Percentiles rank a stretch among this genome's conserved stretches.
These are phyloP conservation scores for Metschnikowia peoriensis DNA, from an alignment of 805 yeast species.

Conservation along the genomic window DNA sequence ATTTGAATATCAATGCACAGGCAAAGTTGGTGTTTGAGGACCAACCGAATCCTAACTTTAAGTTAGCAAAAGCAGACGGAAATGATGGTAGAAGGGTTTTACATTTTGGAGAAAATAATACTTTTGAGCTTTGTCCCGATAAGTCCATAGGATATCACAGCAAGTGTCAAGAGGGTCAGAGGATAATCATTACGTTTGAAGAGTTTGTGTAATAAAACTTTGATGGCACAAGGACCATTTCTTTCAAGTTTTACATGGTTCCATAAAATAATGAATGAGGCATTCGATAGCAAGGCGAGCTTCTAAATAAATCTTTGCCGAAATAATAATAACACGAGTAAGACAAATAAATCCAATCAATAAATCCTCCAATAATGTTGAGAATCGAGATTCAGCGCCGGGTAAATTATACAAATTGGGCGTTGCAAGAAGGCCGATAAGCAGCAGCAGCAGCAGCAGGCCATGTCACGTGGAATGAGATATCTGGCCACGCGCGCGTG, in stretches of 20 bases:
- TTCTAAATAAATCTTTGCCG: too few species aligned
- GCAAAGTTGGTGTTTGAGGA: background rate
- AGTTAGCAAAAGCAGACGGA: background rate
- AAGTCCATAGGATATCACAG: background rate
- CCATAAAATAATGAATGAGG: too few species aligned
- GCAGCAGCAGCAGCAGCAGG: conserved; percentile 3
- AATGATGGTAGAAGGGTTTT: background rate
- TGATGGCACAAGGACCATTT: too few species aligned
- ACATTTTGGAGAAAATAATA: background rate
- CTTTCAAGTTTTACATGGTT: too few species aligned
- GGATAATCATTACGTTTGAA: background rate
- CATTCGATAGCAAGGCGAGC: too few species aligned
- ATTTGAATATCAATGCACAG: background rate
- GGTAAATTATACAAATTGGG: background rate
- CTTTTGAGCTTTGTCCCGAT: background rate
- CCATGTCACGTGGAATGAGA: conserved; percentile 9
- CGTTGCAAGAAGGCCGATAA: background rate
- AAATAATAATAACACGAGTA: too few species aligned
- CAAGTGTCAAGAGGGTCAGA: background rate
- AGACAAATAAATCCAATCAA: background rate
- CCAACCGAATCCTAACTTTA: background rate
- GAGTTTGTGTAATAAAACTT: background rate
- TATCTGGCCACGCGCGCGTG: background rate
- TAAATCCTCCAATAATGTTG: background rate
- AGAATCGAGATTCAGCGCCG: background rate